phyloP scores from a whole-genome alignment of 129 eudicot species.

The Artemisia annua region DNA sequence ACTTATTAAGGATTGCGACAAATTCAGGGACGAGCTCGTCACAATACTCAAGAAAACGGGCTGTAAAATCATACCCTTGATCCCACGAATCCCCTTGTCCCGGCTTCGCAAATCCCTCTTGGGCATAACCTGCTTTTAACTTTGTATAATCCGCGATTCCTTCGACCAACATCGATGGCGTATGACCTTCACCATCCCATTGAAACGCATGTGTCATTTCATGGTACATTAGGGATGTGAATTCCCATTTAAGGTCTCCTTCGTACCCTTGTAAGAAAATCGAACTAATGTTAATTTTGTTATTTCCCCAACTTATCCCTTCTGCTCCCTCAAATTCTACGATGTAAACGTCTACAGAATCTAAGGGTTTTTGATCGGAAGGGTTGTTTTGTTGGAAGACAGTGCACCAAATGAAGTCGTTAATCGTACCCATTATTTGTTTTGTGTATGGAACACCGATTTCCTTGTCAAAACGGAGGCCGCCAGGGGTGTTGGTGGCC shows the following conservation, averaged over 20 bases:
- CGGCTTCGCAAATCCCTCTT: not conserved
- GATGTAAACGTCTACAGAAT: not conserved
- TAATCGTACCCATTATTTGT: conserved; percentile 6
- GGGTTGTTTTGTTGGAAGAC: conserved; percentile 22
- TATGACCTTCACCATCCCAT: conserved; percentile 33
- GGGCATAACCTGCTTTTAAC: conserved; percentile 4
- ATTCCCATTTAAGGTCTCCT: not conserved
- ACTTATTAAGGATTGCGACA: conserved; percentile 22
- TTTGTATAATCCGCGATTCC: conserved; percentile 22
- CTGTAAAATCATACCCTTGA: conserved; percentile 24
- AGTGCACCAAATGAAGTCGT: conserved; percentile 17
- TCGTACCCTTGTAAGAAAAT: not conserved
- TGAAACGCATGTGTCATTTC: conserved; percentile 48
- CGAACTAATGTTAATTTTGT: conserved; percentile 22
- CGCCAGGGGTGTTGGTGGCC: conserved; percentile 15
- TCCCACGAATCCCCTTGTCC: conserved; percentile 31
- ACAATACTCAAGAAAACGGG: conserved; percentile 27
- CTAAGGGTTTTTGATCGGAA: not conserved
- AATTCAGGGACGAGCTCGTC: conserved; percentile 7
- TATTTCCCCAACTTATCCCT: not conserved
- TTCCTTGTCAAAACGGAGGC: conserved; percentile 9
- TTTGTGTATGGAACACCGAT: conserved; percentile 29
- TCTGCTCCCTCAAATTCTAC: conserved; percentile 8
- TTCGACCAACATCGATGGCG: not conserved
- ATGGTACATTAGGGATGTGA: conserved; percentile 19